These are phyloP conservation scores for Claviceps sp. DNA, from an alignment of 2,329 filamentous ascomycete species.

Conservation along the genomic window DNA sequence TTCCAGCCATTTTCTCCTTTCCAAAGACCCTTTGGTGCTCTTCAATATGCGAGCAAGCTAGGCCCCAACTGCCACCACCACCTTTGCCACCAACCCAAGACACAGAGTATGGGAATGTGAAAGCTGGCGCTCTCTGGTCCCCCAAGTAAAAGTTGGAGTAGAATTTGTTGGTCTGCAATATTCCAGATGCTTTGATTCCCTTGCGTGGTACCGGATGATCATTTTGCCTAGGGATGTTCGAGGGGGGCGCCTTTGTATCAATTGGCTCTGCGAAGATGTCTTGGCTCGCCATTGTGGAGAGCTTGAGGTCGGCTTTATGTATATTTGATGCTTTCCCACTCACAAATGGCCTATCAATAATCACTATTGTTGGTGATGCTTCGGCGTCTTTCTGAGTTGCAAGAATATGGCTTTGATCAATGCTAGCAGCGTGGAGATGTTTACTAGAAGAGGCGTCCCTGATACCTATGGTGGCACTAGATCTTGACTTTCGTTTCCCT, in stretches of 20 bases:
- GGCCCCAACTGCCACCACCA: constrained; percentile 55
- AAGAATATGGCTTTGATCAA: not conserved
- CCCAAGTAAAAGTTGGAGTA: constrained; percentile 71
- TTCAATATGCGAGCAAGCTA: constrained; percentile 65
- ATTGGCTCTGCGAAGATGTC: constrained; percentile 47
- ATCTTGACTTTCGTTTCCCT: not conserved
- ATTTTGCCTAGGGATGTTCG: constrained; percentile 29
- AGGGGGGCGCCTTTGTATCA: constrained; percentile 35
- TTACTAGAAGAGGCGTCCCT: not conserved
- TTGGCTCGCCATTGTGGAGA: constrained; percentile 14
- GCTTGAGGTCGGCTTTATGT: not conserved
- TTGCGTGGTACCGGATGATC: constrained; percentile 47
- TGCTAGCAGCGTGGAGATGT: not conserved
- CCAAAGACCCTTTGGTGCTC: constrained; percentile 55
- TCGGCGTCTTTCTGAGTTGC: not conserved
- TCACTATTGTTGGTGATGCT: not conserved
- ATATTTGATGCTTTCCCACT: not conserved
- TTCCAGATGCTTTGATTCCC: constrained; percentile 32
- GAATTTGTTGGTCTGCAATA: constrained; percentile 67
- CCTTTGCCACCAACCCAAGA: constrained; percentile 54
- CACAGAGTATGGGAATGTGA: constrained; percentile 63
- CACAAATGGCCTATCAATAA: not conserved
- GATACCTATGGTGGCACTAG: not conserved
- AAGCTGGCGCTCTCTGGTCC: constrained; percentile 54
- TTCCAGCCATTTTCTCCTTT: constrained; percentile 37